These are phyloP conservation scores for Candida incommunis DNA, from an alignment of 805 yeast species.

Conservation along the genomic window DNA sequence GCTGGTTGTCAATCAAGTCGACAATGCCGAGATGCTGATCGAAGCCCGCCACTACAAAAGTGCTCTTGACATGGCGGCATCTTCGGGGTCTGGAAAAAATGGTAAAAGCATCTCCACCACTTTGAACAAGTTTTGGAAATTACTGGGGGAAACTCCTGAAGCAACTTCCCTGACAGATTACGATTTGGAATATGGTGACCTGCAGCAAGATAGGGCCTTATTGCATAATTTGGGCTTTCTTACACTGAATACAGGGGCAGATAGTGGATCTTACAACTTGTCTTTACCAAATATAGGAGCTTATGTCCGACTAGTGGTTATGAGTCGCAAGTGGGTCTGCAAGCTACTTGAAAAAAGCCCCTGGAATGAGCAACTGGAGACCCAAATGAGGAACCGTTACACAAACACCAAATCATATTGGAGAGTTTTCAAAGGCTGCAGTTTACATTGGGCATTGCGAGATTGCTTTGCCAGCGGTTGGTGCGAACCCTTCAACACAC, in stretches of 20 bases:
- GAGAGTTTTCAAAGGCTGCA: conserved; percentile 36
- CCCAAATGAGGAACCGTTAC: conserved; percentile 18
- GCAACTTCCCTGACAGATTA: conserved; percentile 14
- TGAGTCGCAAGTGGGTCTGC: conserved; percentile 23
- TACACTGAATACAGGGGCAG: conserved; percentile 18
- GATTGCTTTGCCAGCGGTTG: conserved; percentile 43
- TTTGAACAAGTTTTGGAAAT: conserved; percentile 9
- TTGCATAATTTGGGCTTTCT: conserved; percentile 20
- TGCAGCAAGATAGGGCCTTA: conserved; percentile 9
- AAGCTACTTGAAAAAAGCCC: conserved; percentile 17
- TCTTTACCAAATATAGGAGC: conserved; percentile 25
- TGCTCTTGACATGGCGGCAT: conserved; percentile 9
- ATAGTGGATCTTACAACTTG: conserved; percentile 18
- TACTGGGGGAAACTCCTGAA: conserved; percentile 16
- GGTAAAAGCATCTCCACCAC: neutral
- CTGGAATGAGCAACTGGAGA: conserved; percentile 26
- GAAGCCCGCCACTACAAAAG: conserved; percentile 5
- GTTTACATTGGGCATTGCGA: conserved; percentile 38
- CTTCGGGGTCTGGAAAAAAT: conserved; percentile 2
- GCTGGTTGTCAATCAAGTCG: conserved; percentile 17
- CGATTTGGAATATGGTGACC: conserved; percentile 12
- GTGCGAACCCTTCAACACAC: conserved; percentile 42
- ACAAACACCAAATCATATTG: conserved; percentile 20
- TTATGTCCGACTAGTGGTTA: conserved; percentile 18
- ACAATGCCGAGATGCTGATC: conserved; percentile 21